phyloP scores from a whole-genome alignment of 2,329 filamentous ascomycete species.

The Fusarium sp. region DNA sequence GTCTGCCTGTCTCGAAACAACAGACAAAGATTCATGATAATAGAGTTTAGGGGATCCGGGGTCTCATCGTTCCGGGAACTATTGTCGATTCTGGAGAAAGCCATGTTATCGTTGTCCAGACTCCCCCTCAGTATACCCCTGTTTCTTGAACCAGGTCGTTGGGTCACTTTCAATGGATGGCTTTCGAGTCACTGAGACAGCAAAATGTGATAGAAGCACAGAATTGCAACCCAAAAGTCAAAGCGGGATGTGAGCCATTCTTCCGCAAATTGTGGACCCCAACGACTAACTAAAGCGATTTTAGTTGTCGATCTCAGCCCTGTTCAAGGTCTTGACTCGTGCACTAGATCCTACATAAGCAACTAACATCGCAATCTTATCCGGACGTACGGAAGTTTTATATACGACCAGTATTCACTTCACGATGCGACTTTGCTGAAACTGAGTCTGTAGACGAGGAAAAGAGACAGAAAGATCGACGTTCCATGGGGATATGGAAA shows the following conservation, averaged over 20 bases:
- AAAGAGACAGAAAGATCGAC: neutral
- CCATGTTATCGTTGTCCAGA: neutral
- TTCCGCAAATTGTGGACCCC: neutral
- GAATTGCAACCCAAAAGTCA: neutral
- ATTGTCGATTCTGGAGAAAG: neutral
- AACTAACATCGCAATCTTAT: neutral
- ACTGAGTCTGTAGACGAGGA: neutral
- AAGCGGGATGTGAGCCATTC: neutral
- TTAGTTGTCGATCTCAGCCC: constrained; percentile 10
- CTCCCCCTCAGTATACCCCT: neutral
- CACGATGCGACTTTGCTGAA: neutral
- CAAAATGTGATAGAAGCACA: neutral
- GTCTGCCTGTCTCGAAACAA: neutral
- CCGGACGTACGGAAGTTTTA: neutral
- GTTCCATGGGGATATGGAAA: neutral
- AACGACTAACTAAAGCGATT: neutral
- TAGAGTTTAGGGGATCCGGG: neutral
- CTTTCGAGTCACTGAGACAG: neutral
- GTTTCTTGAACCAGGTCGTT: neutral
- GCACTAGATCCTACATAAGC: neutral
- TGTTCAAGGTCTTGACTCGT: constrained; percentile 4
- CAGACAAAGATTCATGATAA: neutral
- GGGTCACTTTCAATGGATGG: neutral
- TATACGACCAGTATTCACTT: neutral
- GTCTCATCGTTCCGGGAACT: neutral